Percentiles rank a stretch among this genome's conserved stretches.
phyloP scores from a whole-genome alignment of 78 protist genomes.

The Dictyostelium firmibasis region DNA sequence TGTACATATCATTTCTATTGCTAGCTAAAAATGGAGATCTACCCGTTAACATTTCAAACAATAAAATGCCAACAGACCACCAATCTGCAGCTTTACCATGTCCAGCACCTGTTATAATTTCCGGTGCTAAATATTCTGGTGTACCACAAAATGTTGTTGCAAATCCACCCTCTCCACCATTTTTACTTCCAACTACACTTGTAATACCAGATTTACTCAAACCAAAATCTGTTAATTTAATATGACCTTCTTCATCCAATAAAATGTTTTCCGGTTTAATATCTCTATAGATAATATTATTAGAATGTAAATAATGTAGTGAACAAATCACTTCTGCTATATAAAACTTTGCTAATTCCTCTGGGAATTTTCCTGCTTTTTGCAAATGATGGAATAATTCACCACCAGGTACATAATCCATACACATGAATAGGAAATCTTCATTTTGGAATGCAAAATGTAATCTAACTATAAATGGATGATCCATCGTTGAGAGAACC shows the following conservation, averaged over 20 bases:
- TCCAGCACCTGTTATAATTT: conserved; percentile 80
- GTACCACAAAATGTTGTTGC: conserved; percentile 98
- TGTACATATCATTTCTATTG: conserved; percentile 80
- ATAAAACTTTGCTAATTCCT: conserved; percentile 74
- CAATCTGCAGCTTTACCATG: conserved; percentile 94
- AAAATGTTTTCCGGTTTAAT: conserved; percentile 89
- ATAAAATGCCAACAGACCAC: conserved; percentile 94
- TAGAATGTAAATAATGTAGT: conserved; percentile 81
- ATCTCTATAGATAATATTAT: conserved; percentile 85
- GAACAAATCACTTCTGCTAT: conserved; percentile 84
- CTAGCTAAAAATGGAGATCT: conserved; percentile 79
- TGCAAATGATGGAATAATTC: conserved; percentile 91
- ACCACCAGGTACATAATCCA: conserved; percentile 96
- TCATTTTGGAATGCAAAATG: conserved; percentile 91
- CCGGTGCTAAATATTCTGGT: conserved; percentile 98
- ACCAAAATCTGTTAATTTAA: conserved; percentile 87
- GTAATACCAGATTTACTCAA: conserved; percentile 77
- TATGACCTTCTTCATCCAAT: conserved; percentile 84
- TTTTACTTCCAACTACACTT: conserved; percentile 41
- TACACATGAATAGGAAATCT: conserved; percentile 84
- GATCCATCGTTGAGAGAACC: conserved; percentile 70
- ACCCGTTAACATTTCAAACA: conserved; percentile 92
- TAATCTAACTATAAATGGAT: conserved; percentile 76
- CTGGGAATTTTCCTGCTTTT: conserved; percentile 73
- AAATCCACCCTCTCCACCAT: conserved; percentile 70